Base-by-base conservation (phyloP, 1,284 basidiomycete species). In the Anthracocystis setariae region DNA sequence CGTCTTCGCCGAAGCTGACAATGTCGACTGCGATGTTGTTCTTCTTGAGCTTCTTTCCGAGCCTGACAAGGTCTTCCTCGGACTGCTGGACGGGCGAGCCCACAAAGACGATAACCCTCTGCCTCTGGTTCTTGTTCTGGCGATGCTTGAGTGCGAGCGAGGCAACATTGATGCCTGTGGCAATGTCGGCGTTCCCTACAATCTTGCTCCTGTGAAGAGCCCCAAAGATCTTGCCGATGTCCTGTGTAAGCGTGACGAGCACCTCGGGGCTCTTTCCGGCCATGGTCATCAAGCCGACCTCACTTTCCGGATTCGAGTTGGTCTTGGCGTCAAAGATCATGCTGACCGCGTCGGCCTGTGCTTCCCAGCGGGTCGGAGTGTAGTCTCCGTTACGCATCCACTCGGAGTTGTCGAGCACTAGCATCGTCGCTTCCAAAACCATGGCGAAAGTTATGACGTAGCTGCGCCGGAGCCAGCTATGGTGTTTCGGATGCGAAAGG, bases 11-110 rank as follows among this genome's bases (percentile, higher is more conserved):
- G 78, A 88, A 98, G 17, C 88, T 89, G 38, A 98, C 86, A 59
- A 98, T 87, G 84, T 99, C 95, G 13, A 98, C 88, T 0, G 94
- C 92, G 39, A 99, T 93, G 79, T 98, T 98, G 85, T 98, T 98
- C 90, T 99, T 99, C 87, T 97, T 96, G 75, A 99, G 87, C 84
- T 93, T 95, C 87, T 95, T 97, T 21, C 94, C 95, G 17, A 99
- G 88, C 83, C 89, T 90, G 74, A 92, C 86, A 23, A 82, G 64
- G 15, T 69, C 66, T 5, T 75, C 78, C 21, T 79, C 73, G 3
- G 68, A 50, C 46, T 79, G 72, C 15, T 68, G 39, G 2, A 82
- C 66, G 0, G 96, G 96, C 7, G 92, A 94, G 21, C 90, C 94
- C 57, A 95, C 89, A 77, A 98, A 97, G 43, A 93, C 91, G 77